Evolutionary conservation across 306 rosid species (phyloP), one percentile per base, ranked within the genome.

Genomic region (Prunus fruticosa): DNA sequence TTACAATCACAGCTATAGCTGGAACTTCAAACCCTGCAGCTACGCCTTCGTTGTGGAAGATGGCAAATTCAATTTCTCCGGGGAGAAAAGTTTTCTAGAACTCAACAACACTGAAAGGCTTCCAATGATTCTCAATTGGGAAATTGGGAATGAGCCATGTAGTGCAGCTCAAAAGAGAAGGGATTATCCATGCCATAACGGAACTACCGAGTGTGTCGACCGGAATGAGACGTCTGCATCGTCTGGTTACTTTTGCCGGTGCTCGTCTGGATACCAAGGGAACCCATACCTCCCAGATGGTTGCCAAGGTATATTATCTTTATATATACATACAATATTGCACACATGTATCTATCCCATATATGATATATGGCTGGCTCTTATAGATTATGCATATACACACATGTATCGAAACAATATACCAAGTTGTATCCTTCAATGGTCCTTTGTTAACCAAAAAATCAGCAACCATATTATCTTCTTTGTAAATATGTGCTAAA

Each of bases 231-330:
- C 30, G 3, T 27, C 53, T 13, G 23, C 62, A n/a, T 28, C 30
- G 30, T 28, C 30, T 28, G 74, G 80, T 11, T 78, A 78, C 61
- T 32, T 60, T 57, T 78, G 81, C 56, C 70, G 11, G 52, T 78
- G 81, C 41, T 11, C 0, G 53, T 8, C 27, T 2, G 81, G 81
- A 4, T 78, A 27, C 22, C 13, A 60, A 60, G 81, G 81, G 14
- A 78, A 78, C 25, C 81, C 81, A 14, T 78, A 78, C 76, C 76
- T 25, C 34, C 76, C 53, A 0, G 8, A 78, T 28, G 81, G 81
- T 62, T 78, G 81, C 43, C 53, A 22, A 78, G 81, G 81, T 78
- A 49, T 11, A 28, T 28, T 28, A n/a, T 9, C 18, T 3, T 28
- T 23, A 23, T 28, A 28, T 28, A 28, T 28, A 28, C 30, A 28